phyloP scores from a whole-genome alignment of 2,329 filamentous ascomycete genomes.

The Fusarium sp. region DNA sequence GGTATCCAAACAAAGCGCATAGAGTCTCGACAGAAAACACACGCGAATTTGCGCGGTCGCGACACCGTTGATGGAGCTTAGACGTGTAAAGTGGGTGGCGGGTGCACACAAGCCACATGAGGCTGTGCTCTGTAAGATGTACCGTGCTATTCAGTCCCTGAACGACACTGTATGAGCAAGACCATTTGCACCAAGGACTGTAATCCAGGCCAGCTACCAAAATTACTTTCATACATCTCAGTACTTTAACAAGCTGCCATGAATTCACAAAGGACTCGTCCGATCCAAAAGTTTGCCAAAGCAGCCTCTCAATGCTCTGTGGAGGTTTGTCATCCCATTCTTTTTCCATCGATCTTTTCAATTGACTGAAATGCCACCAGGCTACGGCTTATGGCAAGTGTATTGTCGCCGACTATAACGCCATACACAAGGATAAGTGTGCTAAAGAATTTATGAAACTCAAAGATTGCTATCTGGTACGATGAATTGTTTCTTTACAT shows the following conservation, averaged over 20 bases:
- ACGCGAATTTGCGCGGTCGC: constrained; percentile 44
- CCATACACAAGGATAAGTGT: constrained; percentile 92
- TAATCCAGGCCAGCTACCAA: background rate
- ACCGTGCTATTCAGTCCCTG: constrained; percentile 2
- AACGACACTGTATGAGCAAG: constrained; percentile 23
- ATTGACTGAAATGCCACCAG: constrained; percentile 59
- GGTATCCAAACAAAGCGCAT: constrained; percentile 37
- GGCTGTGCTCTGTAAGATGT: background rate
- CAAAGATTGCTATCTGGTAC: constrained; percentile 89
- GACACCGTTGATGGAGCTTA: constrained; percentile 25
- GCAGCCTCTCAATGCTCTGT: constrained; percentile 68
- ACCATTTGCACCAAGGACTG: constrained; percentile 7
- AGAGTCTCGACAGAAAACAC: constrained; percentile 35
- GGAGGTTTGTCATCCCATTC: constrained; percentile 58
- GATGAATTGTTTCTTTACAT: constrained; percentile 41
- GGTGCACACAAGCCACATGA: constrained; percentile 24
- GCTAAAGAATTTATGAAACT: constrained; percentile 84
- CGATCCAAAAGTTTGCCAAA: constrained; percentile 67
- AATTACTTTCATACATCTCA: constrained; percentile 1
- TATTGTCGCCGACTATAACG: constrained; percentile 88
- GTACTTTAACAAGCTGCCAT: constrained; percentile 33
- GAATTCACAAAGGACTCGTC: constrained; percentile 53
- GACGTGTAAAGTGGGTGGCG: constrained; percentile 50
- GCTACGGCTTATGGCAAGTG: constrained; percentile 91
- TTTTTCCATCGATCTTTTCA: background rate